Conservation (phyloP, 2,329 filamentous ascomycete genomes). For the Colletotrichum sp. region DNA sequence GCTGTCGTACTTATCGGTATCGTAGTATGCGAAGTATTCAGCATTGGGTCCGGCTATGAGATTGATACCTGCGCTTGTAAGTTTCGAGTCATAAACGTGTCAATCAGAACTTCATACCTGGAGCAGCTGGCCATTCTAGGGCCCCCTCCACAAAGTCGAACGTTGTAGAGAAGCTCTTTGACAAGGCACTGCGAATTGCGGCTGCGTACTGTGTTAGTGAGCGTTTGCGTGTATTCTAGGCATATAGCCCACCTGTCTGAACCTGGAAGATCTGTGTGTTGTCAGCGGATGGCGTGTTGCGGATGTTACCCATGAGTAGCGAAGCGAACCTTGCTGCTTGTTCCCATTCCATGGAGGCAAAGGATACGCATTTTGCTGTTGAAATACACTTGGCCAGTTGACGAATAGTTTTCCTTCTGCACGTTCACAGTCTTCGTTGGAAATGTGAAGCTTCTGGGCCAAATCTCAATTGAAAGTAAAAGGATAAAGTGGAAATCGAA, state of each 20-base stretch:
- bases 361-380: not conserved
- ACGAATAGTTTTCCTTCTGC: not conserved
- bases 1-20: not conserved
- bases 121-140: not conserved
- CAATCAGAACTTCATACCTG: not conserved
- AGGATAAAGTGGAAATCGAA: fast-evolving
- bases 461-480: fast-evolving
- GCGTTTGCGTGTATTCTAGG: not conserved
- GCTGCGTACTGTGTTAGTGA: not conserved
- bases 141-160: not conserved
- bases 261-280: not conserved
- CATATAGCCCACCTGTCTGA: not conserved
- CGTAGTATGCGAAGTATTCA: not conserved
- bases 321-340: not conserved
- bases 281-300: fast-evolving
- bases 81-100: not conserved
- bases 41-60: not conserved
- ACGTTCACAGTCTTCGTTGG: not conserved
- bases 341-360: not conserved
- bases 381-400: not conserved
- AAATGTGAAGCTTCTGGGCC: not conserved
- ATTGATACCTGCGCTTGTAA: not conserved
- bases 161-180: not conserved
- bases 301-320: not conserved
- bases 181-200: not conserved